Evolutionary conservation across 306 rosid species (phyloP), one percentile per base, ranked within the genome.

Genomic region (Cucumis hystrix): DNA sequence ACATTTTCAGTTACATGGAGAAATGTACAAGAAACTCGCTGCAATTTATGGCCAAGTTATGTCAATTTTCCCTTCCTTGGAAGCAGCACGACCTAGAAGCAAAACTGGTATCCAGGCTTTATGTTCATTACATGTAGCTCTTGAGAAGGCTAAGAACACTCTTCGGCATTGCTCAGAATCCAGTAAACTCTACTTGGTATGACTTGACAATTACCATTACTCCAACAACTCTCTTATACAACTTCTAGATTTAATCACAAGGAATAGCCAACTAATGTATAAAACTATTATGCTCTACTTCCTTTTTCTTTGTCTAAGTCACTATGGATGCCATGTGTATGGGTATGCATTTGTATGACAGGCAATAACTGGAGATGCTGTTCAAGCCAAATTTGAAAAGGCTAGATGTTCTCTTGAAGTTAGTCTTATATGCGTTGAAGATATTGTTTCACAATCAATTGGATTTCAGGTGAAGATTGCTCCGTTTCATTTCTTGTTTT

Each of bases 291-390:
- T 72, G 58, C 60, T 51, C 25, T 58, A 62, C 69, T 60, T 76
- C 28, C 56, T 59, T 39, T 58, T 59, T 76, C 69, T 59, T 35
- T 10, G 12, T 58, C 37, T 60, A 40, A 62, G 69, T 55, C 78
- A 78, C 41, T 15, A 49, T 20, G 77, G 66, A 47, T 82, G 52
- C 74, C 79, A 61, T 77, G 82, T 75, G 2, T 23, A 80, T 79
- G 74, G 21, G 57, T 39, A 41, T 37, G 15, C 9, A 7, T 76
- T 72, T 74, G 8, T 77, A 55, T 37, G 84, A 86, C 96, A 95
- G 99, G 97, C 97, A 71, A 88, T 95, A 81, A 95, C 99, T 23
- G 97, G 91, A 79, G 99, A 95, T 84, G 89, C 99, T 47, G 96
- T 95, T 80, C 93, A 92, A 69, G 82, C 83, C 25, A 95, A 95